phyloP scores from a whole-genome alignment of 371 early-diverging fungal species.

The Mucor saturninus region DNA sequence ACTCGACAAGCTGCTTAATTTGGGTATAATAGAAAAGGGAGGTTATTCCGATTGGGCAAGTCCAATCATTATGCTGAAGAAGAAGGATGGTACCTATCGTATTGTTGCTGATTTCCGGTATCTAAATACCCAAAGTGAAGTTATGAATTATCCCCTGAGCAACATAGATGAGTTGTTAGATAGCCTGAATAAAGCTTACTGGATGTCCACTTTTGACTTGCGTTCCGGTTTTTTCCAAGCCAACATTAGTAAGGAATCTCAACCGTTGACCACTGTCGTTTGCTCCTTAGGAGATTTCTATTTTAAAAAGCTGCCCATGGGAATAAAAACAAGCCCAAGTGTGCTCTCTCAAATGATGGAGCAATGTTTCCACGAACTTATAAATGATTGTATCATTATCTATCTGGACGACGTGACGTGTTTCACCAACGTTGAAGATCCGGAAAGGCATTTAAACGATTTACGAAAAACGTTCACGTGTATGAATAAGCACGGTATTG shows the following conservation, averaged over 20 bases:
- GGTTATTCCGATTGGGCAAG: conserved; percentile 5
- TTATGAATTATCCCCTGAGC: conserved; percentile 29
- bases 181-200: conserved; percentile 15
- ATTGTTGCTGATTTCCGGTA: no score
- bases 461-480: no score
- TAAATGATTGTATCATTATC: neutral
- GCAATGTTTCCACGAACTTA: conserved; percentile 29
- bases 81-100: neutral
- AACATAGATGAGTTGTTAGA: conserved; percentile 43
- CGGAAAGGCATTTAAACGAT: conserved; percentile 6
- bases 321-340: conserved; percentile 15
- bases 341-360: conserved; percentile 43
- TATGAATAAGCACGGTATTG: neutral
- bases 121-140: neutral
- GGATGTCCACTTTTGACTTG: conserved; percentile 16
- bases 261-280: conserved; percentile 52
- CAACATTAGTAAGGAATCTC: neutral
- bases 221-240: neutral
- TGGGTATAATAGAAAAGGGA: conserved; percentile 18
- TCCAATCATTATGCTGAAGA: conserved; percentile 3
- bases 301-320: conserved; percentile 41
- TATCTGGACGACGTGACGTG: conserved; percentile 9
- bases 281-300: conserved; percentile 37
- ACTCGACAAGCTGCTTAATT: conserved; percentile 9
- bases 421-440: neutral